phyloP scores from a whole-genome alignment of 192 early-diverging fungal genomes.

The Fimicolochytrium jonesii region DNA sequence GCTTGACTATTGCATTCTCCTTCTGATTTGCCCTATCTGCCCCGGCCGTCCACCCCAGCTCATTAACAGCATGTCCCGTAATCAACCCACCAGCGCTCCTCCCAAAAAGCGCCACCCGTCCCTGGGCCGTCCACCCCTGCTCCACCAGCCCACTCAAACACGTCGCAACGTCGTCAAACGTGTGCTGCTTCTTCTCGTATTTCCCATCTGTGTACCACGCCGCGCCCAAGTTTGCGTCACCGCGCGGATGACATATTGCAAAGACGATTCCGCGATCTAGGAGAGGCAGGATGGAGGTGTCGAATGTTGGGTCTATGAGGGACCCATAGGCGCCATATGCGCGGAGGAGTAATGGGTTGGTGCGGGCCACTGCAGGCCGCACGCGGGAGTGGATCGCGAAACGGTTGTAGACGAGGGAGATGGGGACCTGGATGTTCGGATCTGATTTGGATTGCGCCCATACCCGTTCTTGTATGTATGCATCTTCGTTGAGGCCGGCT shows the following conservation, averaged over 20 bases:
- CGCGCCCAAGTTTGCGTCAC: slow-evolving; percentile 38
- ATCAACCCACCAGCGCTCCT: slow-evolving; percentile 45
- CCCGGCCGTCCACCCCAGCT: slow-evolving; percentile 12
- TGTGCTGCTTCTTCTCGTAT: slow-evolving; percentile 30
- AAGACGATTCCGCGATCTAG: slow-evolving; percentile 25
- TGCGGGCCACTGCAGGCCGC: background rate
- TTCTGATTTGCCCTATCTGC: background rate
- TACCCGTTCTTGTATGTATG: slow-evolving; percentile 22
- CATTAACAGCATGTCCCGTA: slow-evolving; percentile 25
- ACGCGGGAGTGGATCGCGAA: background rate
- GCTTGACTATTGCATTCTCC: slow-evolving; percentile 13
- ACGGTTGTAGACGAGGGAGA: slow-evolving; percentile 23
- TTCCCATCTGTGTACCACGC: slow-evolving; percentile 40
- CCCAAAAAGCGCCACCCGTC: slow-evolving; percentile 25
- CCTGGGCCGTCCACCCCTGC: background rate
- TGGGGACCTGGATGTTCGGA: slow-evolving; percentile 6
- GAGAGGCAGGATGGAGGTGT: slow-evolving; percentile 23
- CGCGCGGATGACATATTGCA: slow-evolving; percentile 46
- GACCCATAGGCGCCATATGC: slow-evolving; percentile 47
- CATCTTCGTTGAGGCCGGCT: background rate
- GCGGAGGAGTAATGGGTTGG: slow-evolving; percentile 16
- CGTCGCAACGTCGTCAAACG: slow-evolving; percentile 30
- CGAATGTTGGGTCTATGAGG: slow-evolving; percentile 28
- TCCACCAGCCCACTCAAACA: slow-evolving; percentile 33
- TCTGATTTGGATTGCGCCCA: slow-evolving; percentile 7